Percentiles rank a stretch among this genome's conserved stretches.
These are phyloP conservation scores for Fusarium equiseti DNA, from an alignment of 2,329 filamentous ascomycete genomes.

Conservation along the genomic window DNA sequence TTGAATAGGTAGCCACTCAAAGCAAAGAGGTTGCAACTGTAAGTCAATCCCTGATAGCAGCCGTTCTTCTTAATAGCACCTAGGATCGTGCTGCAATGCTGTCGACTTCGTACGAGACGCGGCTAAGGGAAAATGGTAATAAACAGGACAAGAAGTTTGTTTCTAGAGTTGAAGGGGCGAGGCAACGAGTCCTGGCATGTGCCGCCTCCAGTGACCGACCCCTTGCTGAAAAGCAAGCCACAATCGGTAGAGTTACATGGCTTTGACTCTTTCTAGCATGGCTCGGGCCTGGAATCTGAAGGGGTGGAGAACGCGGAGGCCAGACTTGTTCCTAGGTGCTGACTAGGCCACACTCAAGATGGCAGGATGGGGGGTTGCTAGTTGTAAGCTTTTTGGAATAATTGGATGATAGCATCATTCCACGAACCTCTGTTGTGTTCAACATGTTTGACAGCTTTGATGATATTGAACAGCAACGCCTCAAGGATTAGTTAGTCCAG, in stretches of 20 bases:
- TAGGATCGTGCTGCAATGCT: not conserved
- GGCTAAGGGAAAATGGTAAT: constrained; percentile 10
- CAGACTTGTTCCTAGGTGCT: constrained; percentile 21
- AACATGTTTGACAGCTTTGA: not conserved
- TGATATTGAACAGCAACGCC: not conserved
- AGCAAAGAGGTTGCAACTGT: not conserved
- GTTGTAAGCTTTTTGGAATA: not conserved
- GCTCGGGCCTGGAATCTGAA: constrained; percentile 28
- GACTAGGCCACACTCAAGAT: constrained; percentile 10
- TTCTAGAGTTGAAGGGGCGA: constrained; percentile 18
- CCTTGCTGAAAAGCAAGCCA: constrained; percentile 22
- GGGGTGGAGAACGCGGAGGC: constrained; percentile 6
- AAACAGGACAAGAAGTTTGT: constrained; percentile 11
- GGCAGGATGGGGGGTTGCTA: not conserved
- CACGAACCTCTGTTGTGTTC: not conserved
- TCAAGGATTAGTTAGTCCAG: not conserved
- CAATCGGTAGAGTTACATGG: constrained; percentile 23
- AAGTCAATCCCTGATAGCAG: not conserved
- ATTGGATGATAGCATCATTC: not conserved
- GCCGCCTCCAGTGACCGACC: constrained; percentile 12
- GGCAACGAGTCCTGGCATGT: constrained; percentile 18
- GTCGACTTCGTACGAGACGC: not conserved
- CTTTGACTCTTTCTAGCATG: constrained; percentile 20
- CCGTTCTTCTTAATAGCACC: not conserved
- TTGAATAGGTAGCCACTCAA: not conserved